Evolutionary conservation across 345 rosid genomes (phyloP).

Genomic region (Ailanthus altissimus): DNA sequence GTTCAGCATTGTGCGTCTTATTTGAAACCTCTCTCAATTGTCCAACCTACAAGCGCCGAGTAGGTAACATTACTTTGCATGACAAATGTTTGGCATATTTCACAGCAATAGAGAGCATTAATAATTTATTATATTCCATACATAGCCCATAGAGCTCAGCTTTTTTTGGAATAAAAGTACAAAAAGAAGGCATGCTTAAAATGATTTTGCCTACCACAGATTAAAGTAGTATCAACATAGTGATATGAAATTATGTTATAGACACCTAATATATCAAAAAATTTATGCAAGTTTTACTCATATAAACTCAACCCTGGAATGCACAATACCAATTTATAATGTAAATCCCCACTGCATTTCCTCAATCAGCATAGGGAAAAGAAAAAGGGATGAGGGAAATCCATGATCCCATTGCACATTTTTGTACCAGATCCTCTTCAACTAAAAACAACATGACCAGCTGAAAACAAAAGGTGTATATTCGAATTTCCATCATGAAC

Average conservation of each 20-base stretch:
- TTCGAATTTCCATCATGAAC: not conserved
- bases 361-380: not conserved
- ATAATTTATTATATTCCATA: not conserved
- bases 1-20: slow-evolving; percentile 74
- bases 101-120: not conserved
- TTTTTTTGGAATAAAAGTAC: not conserved
- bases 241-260: not conserved
- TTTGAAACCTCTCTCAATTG: slow-evolving; percentile 82
- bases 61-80: slow-evolving; percentile 6
- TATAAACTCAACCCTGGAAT: not conserved
- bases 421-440: not conserved
- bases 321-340: not conserved
- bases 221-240: not conserved
- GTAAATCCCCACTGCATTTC: not conserved
- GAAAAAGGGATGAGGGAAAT: not conserved
- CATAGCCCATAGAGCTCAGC: not conserved
- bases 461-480: not conserved
- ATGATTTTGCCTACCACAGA: not conserved
- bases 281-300: not conserved
- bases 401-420: not conserved
- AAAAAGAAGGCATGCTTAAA: not conserved
- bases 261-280: not conserved
- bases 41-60: slow-evolving; percentile 65
- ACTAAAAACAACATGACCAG: not conserved
- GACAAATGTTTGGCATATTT: not conserved